Evolutionary conservation across 2,329 filamentous ascomycete genomes (phyloP).

Genomic region (Penicillium capsulatum): DNA sequence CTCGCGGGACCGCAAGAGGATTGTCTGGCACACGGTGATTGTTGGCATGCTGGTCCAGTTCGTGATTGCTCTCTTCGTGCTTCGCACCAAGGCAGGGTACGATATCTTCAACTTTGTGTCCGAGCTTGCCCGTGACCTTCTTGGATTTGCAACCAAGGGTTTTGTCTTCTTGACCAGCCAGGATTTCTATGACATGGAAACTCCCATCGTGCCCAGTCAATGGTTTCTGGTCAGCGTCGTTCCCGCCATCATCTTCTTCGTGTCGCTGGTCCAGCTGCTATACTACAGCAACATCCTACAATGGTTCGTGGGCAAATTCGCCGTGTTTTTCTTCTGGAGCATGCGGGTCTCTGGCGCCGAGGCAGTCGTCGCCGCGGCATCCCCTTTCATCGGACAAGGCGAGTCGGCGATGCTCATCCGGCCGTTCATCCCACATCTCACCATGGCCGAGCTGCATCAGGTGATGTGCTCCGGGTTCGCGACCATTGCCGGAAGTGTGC

Average conservation of each 20-base stretch:
- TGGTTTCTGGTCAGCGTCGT: conserved; percentile 77
- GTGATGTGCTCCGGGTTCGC: conserved; percentile 90
- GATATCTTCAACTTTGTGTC: conserved; percentile 92
- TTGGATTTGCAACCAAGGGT: conserved; percentile 72
- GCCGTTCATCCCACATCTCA: conserved; percentile 80
- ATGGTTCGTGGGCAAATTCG: conserved; percentile 86
- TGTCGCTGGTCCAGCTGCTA: conserved; percentile 80
- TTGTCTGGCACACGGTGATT: conserved; percentile 72
- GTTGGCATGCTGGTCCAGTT: conserved; percentile 87
- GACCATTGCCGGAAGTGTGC: conserved; percentile 82
- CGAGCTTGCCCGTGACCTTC: conserved; percentile 64
- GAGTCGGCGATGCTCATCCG: conserved; percentile 90
- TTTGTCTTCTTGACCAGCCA: conserved; percentile 64
- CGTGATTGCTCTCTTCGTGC: conserved; percentile 80
- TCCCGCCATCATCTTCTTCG: conserved; percentile 96
- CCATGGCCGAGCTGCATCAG: conserved; percentile 83
- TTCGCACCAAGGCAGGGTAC: conserved; percentile 73
- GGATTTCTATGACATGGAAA: conserved; percentile 20
- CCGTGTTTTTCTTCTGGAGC: conserved; percentile 85
- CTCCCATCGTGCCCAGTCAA: conserved; percentile 36
- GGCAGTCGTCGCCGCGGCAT: conserved; percentile 88
- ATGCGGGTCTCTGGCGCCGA: conserved; percentile 85
- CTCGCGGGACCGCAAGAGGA: conserved; percentile 62
- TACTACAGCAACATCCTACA: conserved; percentile 78
- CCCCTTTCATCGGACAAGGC: conserved; percentile 90